These are phyloP conservation scores for Debaryomyces udenii DNA, from an alignment of 1,139 yeast genomes.

Conservation along the genomic window DNA sequence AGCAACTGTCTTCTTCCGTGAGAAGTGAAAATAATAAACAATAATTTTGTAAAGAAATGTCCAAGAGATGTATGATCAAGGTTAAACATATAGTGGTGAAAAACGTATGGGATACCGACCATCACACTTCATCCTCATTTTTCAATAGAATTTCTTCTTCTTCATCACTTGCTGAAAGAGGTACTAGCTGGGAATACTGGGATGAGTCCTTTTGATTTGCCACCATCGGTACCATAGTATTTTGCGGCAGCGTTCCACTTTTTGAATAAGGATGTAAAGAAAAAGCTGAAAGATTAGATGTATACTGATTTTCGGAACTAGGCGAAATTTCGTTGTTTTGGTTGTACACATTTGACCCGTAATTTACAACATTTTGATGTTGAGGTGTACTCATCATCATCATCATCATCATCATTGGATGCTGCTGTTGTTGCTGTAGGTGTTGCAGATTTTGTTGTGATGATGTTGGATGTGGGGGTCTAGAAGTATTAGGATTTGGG, in stretches of 20 bases:
- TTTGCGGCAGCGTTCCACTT: slow-evolving; percentile 5
- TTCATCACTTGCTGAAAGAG: slow-evolving; percentile 8
- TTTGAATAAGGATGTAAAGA: slow-evolving; percentile 8
- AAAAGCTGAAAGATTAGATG: slow-evolving; percentile 12
- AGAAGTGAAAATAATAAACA: slow-evolving; percentile 9
- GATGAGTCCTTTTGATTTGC: slow-evolving; percentile 5
- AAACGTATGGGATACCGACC: no score
- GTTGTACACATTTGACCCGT: slow-evolving; percentile 17
- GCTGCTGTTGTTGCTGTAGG: slow-evolving; percentile 20
- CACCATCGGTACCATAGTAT: slow-evolving; percentile 1
- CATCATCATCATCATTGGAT: slow-evolving; percentile 26
- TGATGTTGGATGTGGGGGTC: slow-evolving; percentile 13
- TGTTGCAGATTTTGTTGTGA: slow-evolving; percentile 19
- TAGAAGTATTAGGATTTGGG: slow-evolving; percentile 17
- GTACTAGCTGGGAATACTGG: slow-evolving; percentile 2
- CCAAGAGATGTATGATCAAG: no score
- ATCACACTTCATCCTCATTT: slow-evolving; percentile 6
- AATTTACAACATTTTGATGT: slow-evolving; percentile 28
- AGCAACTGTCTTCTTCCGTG: slow-evolving; percentile 1
- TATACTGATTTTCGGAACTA: slow-evolving; percentile 16
- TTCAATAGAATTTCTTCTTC: slow-evolving; percentile 4
- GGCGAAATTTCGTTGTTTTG: slow-evolving; percentile 14
- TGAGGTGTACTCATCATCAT: slow-evolving; percentile 54
- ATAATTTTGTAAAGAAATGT: slow-evolving; percentile 2
- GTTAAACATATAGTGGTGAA: no score